Conservation (phyloP, 148 eudicot genomes). For the Fallopia convolvulus region DNA sequence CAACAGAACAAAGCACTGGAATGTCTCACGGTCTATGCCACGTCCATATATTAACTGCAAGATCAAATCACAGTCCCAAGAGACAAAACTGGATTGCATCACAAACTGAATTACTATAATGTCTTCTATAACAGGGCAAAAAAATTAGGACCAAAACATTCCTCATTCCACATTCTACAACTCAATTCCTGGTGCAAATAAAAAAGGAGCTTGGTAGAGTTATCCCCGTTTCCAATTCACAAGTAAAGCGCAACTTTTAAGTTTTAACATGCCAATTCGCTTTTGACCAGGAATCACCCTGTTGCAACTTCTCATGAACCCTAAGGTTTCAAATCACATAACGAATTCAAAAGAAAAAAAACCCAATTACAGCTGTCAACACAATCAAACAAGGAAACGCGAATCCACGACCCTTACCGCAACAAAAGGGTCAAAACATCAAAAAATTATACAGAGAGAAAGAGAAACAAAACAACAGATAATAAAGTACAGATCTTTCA, state of each 20-base stretch:
- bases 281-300: neutral
- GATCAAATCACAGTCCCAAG: neutral
- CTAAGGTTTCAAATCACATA: neutral
- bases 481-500: slow-evolving; percentile 2
- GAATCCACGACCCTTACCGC: neutral
- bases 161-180: neutral
- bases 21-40: too few species aligned
- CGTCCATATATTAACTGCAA: neutral
- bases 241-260: neutral
- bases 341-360: neutral
- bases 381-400: neutral
- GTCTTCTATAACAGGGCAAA: neutral
- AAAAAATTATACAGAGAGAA: neutral
- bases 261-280: neutral
- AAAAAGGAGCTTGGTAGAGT: neutral
- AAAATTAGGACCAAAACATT: neutral
- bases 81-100: neutral
- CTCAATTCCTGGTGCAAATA: neutral
- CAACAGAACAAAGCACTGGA: too few species aligned
- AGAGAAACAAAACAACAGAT: neutral
- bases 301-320: neutral
- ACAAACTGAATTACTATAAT: neutral
- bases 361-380: neutral
- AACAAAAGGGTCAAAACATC: neutral
- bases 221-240: neutral